Evolutionary conservation across 495 filamentous ascomycete species (phyloP).

Genomic region (Lasiosphaeria hispida): DNA sequence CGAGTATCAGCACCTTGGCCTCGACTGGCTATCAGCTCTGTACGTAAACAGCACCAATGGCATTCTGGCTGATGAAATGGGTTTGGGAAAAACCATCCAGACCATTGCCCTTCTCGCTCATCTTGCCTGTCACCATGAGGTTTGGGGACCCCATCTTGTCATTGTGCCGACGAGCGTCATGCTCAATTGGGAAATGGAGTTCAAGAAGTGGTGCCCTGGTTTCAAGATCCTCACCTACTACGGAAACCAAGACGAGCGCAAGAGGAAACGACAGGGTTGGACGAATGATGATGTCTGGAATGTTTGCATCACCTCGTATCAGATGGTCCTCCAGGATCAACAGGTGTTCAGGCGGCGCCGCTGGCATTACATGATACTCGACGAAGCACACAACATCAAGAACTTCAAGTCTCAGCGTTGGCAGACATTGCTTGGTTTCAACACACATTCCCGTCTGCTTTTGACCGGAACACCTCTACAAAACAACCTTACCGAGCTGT

Average conservation of each 20-base stretch:
- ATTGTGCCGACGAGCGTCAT: conserved; percentile 98
- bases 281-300: conserved; percentile 88
- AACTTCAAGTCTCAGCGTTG: conserved; percentile 97
- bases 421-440: conserved; percentile 90
- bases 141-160: conserved; percentile 95
- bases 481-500: conserved; percentile 94
- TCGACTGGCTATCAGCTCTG: conserved; percentile 93
- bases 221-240: conserved; percentile 99
- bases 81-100: conserved; percentile 97
- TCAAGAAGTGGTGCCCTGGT: conserved; percentile 98
- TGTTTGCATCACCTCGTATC: conserved; percentile 95
- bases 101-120: conserved; percentile 94
- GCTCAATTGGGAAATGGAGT: conserved; percentile 99
- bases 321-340: conserved; percentile 89
- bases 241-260: conserved; percentile 86
- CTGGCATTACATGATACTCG: conserved; percentile 98
- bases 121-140: conserved; percentile 82
- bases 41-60: conserved; percentile 94
- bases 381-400: conserved; percentile 99
- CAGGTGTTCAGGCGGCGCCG: conserved; percentile 86
- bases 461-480: conserved; percentile 95
- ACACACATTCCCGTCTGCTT: conserved; percentile 79
- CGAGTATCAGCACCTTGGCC: conserved; percentile 93
- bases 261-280: conserved; percentile 88
- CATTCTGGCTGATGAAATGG: conserved; percentile 99